Conservation (phyloP, 1,284 basidiomycete species). For the Moesziomyces globuligerus region DNA sequence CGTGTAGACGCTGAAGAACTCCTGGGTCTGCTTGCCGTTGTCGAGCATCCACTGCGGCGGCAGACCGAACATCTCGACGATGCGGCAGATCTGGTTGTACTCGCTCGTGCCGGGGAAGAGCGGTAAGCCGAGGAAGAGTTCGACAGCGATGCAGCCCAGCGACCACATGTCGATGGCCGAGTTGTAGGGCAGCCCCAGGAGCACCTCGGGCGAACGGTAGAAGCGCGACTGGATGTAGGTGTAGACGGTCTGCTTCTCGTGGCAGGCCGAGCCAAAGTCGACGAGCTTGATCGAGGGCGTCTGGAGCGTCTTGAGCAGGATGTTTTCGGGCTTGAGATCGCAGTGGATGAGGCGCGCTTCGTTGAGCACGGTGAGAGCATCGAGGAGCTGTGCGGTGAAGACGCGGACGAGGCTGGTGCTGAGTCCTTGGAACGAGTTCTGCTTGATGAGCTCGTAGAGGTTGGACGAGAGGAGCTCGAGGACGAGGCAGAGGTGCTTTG, state of each 20-base stretch:
- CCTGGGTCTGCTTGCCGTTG: conserved; percentile 90
- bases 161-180: conserved; percentile 97
- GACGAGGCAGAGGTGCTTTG: conserved; percentile 94
- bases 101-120: conserved; percentile 98
- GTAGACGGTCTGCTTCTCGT: conserved; percentile 98
- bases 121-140: conserved; percentile 94
- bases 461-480: conserved; percentile 98
- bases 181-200: conserved; percentile 93
- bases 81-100: conserved; percentile 96
- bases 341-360: conserved; percentile 96
- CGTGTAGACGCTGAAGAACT: conserved; percentile 87
- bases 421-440: conserved; percentile 97
- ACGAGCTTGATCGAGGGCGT: conserved; percentile 99
- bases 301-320: conserved; percentile 73
- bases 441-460: conserved; percentile 99
- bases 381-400: conserved; percentile 93
- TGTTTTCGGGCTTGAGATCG: conserved; percentile 81
- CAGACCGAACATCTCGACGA: conserved; percentile 96
- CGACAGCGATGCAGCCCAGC: conserved; percentile 93
- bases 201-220: conserved; percentile 96
- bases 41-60: conserved; percentile 94
- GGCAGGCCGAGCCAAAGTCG: conserved; percentile 98
- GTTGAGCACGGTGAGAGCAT: conserved; percentile 90
- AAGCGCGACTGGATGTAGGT: conserved; percentile 99
- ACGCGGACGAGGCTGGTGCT: conserved; percentile 97